Evolutionary conservation across 352 stramenopile species (phyloP).

Genomic region (Aphanomyces astaci): DNA sequence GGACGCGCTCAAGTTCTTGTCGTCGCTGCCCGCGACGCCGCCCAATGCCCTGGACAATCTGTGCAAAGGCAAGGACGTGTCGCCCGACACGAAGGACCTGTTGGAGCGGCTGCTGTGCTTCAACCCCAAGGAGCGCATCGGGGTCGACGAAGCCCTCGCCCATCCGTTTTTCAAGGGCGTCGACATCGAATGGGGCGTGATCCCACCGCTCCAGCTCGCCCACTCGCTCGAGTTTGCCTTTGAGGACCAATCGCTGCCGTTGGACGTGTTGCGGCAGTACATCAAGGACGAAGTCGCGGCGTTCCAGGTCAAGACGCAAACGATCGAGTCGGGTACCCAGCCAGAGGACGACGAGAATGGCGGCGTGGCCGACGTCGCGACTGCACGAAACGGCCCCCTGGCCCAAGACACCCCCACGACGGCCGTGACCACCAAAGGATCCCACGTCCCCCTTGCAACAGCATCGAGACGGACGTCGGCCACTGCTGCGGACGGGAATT

Average conservation of each 20-base stretch:
- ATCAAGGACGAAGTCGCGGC: conserved; percentile 71
- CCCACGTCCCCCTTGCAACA: neutral
- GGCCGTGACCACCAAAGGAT: neutral
- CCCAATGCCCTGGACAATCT: conserved; percentile 51
- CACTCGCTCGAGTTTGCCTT: conserved; percentile 82
- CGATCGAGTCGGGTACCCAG: neutral
- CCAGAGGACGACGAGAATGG: conserved; percentile 24
- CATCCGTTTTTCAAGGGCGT: conserved; percentile 87
- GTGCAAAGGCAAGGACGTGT: conserved; percentile 31
- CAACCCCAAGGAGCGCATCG: conserved; percentile 86
- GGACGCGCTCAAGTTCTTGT: conserved; percentile 78
- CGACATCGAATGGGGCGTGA: conserved; percentile 82
- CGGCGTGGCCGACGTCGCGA: conserved; percentile 20
- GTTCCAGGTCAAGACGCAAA: conserved; percentile 34
- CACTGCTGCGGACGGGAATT: conserved; percentile 37
- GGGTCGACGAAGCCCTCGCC: conserved; percentile 76
- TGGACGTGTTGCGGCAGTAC: conserved; percentile 61
- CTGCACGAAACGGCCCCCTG: neutral
- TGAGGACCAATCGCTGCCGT: conserved; percentile 59
- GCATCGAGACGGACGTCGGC: too few relatives aligned
- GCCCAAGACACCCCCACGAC: neutral
- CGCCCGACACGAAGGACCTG: conserved; percentile 58
- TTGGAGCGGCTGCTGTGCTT: conserved; percentile 85
- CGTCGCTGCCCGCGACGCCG: conserved; percentile 46
- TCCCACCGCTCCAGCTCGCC: conserved; percentile 41